A percentile compares a stretch with the other conserved stretches of the same genome.
Conservation (phyloP, 1,284 basidiomycete genomes). For the Rhodofomes roseus region DNA sequence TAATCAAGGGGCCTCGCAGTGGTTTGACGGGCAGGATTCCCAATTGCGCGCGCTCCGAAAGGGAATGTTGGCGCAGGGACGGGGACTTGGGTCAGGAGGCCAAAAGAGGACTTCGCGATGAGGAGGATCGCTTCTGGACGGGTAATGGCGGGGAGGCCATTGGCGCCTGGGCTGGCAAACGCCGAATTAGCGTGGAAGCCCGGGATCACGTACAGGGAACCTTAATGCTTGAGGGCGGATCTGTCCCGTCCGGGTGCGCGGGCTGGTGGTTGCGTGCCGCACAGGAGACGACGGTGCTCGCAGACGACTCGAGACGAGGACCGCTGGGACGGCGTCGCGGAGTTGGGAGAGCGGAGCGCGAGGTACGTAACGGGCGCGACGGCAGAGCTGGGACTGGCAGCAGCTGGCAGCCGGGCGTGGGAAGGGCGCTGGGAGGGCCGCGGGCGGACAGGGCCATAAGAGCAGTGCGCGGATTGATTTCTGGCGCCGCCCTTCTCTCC, state of each 20-base stretch:
- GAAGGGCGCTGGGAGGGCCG: not conserved
- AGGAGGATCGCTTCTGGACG: not conserved
- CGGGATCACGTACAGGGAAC: not conserved
- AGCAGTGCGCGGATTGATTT: not conserved
- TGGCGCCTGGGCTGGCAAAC: not conserved
- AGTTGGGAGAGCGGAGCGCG: slow-evolving; percentile 2
- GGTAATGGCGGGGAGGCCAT: not conserved
- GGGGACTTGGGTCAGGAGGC: not conserved
- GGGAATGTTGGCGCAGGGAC: not conserved
- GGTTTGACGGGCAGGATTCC: not conserved
- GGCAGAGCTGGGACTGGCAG: not conserved
- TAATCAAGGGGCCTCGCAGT: not conserved
- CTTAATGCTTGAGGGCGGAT: not conserved
- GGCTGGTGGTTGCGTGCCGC: too few relatives aligned
- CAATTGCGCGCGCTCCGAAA: not conserved
- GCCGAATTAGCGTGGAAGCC: not conserved
- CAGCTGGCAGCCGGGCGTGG: not conserved
- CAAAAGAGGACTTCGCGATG: not conserved
- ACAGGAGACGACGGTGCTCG: too few relatives aligned
- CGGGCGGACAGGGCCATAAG: not conserved
- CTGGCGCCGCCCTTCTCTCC: slow-evolving; percentile 17
- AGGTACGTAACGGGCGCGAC: not conserved
- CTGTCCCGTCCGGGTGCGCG: too few relatives aligned
- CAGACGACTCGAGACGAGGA: not conserved
- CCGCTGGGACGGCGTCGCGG: slow-evolving; percentile 5